Evolutionary conservation across 2,329 filamentous ascomycete genomes (phyloP), one percentile per base, ranked within the genome.

Genomic region (Bipolaris victoriae): DNA sequence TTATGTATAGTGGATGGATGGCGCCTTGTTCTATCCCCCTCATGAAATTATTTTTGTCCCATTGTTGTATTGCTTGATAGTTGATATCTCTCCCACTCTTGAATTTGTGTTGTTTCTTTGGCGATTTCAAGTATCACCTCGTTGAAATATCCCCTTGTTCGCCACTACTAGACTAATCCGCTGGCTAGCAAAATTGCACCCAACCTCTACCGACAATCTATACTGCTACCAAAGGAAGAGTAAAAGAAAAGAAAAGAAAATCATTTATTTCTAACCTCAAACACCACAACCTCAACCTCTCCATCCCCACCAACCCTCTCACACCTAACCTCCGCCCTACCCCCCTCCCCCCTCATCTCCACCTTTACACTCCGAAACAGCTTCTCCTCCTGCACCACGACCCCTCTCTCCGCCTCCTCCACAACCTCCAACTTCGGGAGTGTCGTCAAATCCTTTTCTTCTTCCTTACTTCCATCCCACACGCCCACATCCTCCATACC

Each of bases 1-100:
- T 64, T 59, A 69, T 74, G 70, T 74, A 74, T 66, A 72, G 71
- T 69, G 66, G 66, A 66, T 58, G 60, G 56, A 66, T 57, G 60
- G 56, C 64, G 60, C 57, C 60, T 65, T 61, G 35, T 64, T 63
- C 41, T 48, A 57, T 61, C 52, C 52, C 50, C 51, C 26, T 7
- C 57, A 55, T 58, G 56, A 49, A 49, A 33, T 48, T 40, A 52
- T 50, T 52, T 52, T 52, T 52, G 41, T 57, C 49, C 49, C 44
- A 55, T 43, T 56, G 47, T 56, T 18, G 29, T 56, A 59, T 47
- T 57, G 36, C 47, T 54, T 54, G 41, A 26, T 48, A 53, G 48
- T 47, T 59, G 44, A 61, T 43, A 48, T 55, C 39, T 64, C 29
- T 64, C 29, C 43, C 60, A 58, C 36, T 52, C 29, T 43, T 26